A percentile compares a stretch with the other conserved stretches of the same genome.
Conservation (phyloP, 805 yeast genomes). For the Myxozyma mucilagina region DNA sequence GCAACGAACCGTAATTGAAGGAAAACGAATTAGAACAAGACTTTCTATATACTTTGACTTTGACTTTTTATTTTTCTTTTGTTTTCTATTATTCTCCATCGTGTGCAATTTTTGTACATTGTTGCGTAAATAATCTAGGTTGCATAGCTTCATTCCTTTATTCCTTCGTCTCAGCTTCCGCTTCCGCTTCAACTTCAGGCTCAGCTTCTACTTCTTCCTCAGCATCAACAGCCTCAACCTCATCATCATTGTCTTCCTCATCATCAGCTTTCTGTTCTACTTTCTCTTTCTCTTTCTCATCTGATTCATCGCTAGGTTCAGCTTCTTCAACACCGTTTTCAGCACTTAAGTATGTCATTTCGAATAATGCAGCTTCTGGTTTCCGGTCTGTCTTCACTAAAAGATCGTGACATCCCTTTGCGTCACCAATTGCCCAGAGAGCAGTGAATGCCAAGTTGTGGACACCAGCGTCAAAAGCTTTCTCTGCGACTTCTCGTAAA, state of each 20-base stretch:
- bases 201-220: constrained; percentile 10
- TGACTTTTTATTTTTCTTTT: too few relatives aligned
- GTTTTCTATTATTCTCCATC: too few relatives aligned
- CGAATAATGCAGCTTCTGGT: constrained; percentile 84
- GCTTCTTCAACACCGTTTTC: constrained; percentile 16
- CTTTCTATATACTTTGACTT: too few relatives aligned
- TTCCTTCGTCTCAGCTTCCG: constrained; percentile 3
- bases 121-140: not conserved
- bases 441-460: constrained; percentile 90
- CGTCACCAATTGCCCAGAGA: constrained; percentile 81
- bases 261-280: constrained; percentile 9
- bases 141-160: not conserved
- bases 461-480: constrained; percentile 72
- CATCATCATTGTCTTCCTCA: constrained; percentile 7
- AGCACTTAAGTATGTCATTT: constrained; percentile 62
- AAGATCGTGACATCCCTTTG: constrained; percentile 60
- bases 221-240: constrained; percentile 1
- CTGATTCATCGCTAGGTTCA: constrained; percentile 16
- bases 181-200: constrained; percentile 8
- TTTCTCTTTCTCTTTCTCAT: constrained; percentile 12
- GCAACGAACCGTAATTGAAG: too few relatives aligned
- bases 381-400: constrained; percentile 66
- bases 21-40: too few relatives aligned
- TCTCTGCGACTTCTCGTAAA: constrained; percentile 61
- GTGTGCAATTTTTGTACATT: too few relatives aligned